Percentiles rank a stretch among this genome's conserved stretches.
These are phyloP conservation scores for Starmera pachycereana DNA, from an alignment of 805 yeast species.

Conservation along the genomic window DNA sequence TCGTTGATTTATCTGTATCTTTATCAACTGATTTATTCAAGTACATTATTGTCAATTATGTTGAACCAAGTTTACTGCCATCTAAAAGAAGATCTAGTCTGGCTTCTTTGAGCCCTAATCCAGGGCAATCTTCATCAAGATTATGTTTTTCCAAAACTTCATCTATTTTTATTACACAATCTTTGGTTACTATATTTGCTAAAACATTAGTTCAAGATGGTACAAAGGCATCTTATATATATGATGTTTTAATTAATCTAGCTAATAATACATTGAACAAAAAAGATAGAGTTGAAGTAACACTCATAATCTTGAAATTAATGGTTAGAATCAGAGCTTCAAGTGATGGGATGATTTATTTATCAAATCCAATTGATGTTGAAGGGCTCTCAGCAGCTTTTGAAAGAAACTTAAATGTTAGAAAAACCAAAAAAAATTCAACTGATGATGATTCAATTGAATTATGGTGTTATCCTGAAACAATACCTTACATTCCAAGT, in stretches of 20 bases:
- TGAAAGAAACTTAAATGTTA: conserved; percentile 32
- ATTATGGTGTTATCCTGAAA: conserved; percentile 57
- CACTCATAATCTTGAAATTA: conserved; percentile 40
- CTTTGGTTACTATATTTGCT: conserved; percentile 19
- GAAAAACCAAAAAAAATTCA: conserved; percentile 13
- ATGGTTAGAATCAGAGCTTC: conserved; percentile 46
- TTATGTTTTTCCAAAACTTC: conserved; percentile 6
- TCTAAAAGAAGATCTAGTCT: conserved; percentile 19
- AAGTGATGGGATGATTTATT: conserved; percentile 31
- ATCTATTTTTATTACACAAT: conserved; percentile 9
- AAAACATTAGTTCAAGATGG: conserved; percentile 16
- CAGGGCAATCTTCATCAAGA: neutral
- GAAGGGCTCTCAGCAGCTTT: conserved; percentile 56
- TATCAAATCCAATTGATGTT: conserved; percentile 48
- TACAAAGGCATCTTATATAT: conserved; percentile 18
- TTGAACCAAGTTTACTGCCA: conserved; percentile 13
- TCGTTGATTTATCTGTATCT: conserved; percentile 14
- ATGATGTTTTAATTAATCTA: conserved; percentile 18
- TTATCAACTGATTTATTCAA: conserved; percentile 7
- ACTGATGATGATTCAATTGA: conserved; percentile 16
- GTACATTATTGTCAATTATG: conserved; percentile 15
- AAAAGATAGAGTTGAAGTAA: conserved; percentile 23
- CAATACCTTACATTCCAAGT: conserved; percentile 35
- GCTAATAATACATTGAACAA: conserved; percentile 26
- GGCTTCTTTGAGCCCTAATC: conserved; percentile 10